Evolutionary conservation across 257 asterid genomes (phyloP).

Genomic region (Eustoma russellianum): DNA sequence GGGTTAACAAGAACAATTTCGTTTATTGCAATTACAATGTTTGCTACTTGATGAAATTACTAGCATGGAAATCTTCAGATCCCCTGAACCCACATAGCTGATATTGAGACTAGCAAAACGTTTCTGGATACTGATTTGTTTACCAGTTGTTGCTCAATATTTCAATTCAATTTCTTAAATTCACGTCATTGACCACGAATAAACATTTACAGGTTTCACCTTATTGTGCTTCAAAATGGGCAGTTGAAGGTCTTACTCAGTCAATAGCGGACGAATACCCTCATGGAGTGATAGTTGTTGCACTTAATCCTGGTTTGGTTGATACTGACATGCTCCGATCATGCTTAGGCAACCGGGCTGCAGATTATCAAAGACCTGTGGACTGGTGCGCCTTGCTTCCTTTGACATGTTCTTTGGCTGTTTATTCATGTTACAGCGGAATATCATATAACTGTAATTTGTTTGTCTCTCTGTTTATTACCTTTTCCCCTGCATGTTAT

Average conservation of each 20-base stretch:
- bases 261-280: constrained; percentile 89
- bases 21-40: too few species aligned
- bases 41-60: too few species aligned
- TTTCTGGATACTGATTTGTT: neutral
- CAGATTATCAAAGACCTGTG: constrained; percentile 71
- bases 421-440: too few species aligned
- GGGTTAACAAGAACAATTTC: neutral
- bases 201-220: constrained; percentile 72
- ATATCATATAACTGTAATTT: neutral
- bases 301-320: constrained; percentile 88
- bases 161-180: too few species aligned
- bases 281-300: constrained; percentile 66
- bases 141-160: neutral
- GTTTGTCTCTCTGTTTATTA: neutral
- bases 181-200: constrained; percentile 11
- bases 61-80: too few species aligned
- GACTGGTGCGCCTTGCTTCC: constrained; percentile 44
- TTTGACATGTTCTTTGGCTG: too few species aligned
- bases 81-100: too few species aligned
- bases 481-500: too few species aligned
- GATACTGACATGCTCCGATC: constrained; percentile 92
- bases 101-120: too few species aligned
- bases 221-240: constrained; percentile 99
- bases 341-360: constrained; percentile 81
- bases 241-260: constrained; percentile 81